Evolutionary conservation across 371 early-diverging fungal genomes (phyloP).

Genomic region (Haplosporangium sp.): DNA sequence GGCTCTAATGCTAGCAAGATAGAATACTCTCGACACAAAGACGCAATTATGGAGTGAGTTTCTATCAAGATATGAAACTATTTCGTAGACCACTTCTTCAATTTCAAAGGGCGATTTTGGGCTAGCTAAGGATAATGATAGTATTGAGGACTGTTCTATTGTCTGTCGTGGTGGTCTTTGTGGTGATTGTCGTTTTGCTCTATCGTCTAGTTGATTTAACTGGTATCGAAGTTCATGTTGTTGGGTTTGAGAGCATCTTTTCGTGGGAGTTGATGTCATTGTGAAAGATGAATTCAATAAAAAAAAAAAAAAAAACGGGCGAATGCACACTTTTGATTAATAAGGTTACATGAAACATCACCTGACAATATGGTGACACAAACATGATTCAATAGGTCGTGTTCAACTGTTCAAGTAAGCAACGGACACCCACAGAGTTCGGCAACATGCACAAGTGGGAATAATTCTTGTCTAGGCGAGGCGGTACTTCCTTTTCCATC

Average conservation of each 20-base stretch:
- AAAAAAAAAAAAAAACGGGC: background rate
- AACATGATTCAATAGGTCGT: no score
- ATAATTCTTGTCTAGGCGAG: no score
- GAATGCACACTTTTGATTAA: background rate
- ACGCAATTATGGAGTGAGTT: constrained; percentile 34
- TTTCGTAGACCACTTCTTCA: constrained; percentile 45
- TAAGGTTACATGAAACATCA: background rate
- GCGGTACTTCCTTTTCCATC: no score
- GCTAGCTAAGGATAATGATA: background rate
- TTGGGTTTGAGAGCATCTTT: background rate
- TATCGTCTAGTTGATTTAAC: background rate
- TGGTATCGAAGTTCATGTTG: background rate
- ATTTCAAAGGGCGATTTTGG: constrained; percentile 39
- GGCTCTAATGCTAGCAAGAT: constrained; percentile 31
- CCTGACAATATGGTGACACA: no score
- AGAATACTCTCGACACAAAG: constrained; percentile 41
- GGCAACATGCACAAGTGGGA: no score
- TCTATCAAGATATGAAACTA: constrained; percentile 37
- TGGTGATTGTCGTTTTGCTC: background rate
- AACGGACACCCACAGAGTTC: background rate
- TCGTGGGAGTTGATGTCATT: background rate
- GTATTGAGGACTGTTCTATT: background rate
- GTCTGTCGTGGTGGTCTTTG: background rate
- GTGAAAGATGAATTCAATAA: background rate
- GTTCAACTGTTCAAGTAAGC: background rate